Conservation (phyloP, 208 protist species). For the Acanthamoeba polyphaga region DNA sequence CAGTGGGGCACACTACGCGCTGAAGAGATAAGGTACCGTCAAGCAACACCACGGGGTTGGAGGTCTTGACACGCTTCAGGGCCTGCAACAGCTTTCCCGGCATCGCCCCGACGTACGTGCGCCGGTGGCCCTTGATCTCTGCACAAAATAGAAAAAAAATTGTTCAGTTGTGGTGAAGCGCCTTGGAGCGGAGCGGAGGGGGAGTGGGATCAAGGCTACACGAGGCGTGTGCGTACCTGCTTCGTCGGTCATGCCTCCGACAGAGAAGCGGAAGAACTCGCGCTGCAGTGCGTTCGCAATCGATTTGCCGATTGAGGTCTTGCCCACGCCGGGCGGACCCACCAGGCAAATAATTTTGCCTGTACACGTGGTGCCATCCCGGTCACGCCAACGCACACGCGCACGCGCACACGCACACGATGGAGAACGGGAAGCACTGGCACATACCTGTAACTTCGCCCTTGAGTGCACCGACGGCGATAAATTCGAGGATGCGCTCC, state of each 20-base stretch:
- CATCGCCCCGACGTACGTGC: conserved; percentile 92
- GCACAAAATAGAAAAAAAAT: background rate
- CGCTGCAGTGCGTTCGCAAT: conserved; percentile 86
- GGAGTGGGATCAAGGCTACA: background rate
- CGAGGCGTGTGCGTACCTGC: background rate
- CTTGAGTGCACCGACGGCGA: conserved; percentile 89
- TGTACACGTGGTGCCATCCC: background rate
- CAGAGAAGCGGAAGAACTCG: conserved; percentile 92
- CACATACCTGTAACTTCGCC: conserved; percentile 65
- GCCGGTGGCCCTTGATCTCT: conserved; percentile 94
- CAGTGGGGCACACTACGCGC: no score
- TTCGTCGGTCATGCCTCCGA: conserved; percentile 92
- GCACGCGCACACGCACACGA: background rate
- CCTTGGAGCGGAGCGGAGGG: no score
- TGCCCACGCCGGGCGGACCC: conserved; percentile 91
- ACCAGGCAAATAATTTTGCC: conserved; percentile 93
- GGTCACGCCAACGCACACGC: background rate
- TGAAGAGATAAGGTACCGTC: conserved; percentile 83
- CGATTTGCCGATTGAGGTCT: conserved; percentile 92
- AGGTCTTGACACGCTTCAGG: conserved; percentile 88
- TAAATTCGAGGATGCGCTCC: conserved; percentile 94
- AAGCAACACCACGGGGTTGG: conserved; percentile 94
- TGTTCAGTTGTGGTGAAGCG: background rate
- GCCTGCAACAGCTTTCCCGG: conserved; percentile 93
- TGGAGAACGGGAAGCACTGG: background rate